Evolutionary conservation across 805 yeast species (phyloP).

Genomic region (Kodamaea nitidulidarum): DNA sequence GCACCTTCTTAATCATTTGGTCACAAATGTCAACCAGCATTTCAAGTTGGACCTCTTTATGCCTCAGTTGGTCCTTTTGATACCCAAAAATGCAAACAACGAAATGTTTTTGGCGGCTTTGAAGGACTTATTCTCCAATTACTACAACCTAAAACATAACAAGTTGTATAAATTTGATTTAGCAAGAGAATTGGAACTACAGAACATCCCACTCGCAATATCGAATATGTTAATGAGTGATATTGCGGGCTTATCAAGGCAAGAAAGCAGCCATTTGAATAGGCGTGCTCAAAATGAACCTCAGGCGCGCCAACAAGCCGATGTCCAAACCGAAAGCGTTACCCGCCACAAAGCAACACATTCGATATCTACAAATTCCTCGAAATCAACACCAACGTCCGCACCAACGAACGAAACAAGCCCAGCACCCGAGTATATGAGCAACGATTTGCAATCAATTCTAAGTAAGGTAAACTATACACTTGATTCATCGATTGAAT

Average conservation of each 20-base stretch:
- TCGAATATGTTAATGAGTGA: slow-evolving; percentile 6
- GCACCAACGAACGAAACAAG: no score
- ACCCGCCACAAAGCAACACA: no score
- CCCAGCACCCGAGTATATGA: neutral
- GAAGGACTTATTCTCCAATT: slow-evolving; percentile 20
- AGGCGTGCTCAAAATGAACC: no score
- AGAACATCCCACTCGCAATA: slow-evolving; percentile 21
- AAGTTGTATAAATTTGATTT: slow-evolving; percentile 45
- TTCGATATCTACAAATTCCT: no score
- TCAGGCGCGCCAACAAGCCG: no score
- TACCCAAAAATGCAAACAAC: slow-evolving; percentile 2
- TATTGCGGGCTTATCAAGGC: slow-evolving; percentile 3
- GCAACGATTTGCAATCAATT: slow-evolving; percentile 12
- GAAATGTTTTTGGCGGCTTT: slow-evolving; percentile 12
- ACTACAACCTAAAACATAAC: slow-evolving; percentile 27
- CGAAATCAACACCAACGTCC: no score
- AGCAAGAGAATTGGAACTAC: slow-evolving; percentile 34
- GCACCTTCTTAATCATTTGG: slow-evolving; percentile 41
- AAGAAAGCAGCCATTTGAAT: neutral
- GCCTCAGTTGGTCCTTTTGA: slow-evolving; percentile 19
- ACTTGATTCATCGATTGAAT: slow-evolving; percentile 35
- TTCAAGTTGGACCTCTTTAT: slow-evolving; percentile 28
- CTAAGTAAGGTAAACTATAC: slow-evolving; percentile 27
- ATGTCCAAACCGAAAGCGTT: no score
- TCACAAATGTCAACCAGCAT: slow-evolving; percentile 28